These are phyloP conservation scores for Papiliotrema fonsecae DNA, from an alignment of 1,284 basidiomycete genomes.

Conservation along the genomic window DNA sequence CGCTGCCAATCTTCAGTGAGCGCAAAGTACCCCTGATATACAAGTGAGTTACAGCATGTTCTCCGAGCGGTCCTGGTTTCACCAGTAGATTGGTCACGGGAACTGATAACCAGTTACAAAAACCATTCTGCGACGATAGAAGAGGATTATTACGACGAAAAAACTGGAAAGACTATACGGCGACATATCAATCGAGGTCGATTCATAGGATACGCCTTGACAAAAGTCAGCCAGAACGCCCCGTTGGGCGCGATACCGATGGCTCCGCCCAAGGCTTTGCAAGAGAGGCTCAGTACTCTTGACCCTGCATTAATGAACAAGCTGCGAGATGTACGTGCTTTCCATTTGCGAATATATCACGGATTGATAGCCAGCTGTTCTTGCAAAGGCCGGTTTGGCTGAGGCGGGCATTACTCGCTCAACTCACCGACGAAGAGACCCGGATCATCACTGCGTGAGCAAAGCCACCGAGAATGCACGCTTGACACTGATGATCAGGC, in stretches of 20 bases:
- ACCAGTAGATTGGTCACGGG: too few species aligned
- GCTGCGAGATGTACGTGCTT: conserved; percentile 55
- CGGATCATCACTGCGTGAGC: conserved; percentile 13
- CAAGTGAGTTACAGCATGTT: conserved; percentile 13
- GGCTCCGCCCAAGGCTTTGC: conserved; percentile 55
- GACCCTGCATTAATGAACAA: conserved; percentile 58
- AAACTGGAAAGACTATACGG: conserved; percentile 22
- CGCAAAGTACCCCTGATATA: conserved; percentile 26
- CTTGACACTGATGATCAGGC: conserved; percentile 21
- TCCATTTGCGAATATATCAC: conserved; percentile 1
- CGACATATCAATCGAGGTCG: conserved; percentile 34
- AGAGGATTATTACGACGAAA: conserved; percentile 31
- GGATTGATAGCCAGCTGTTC: conserved; percentile 46
- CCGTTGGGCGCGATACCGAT: conserved; percentile 54
- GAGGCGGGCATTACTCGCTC: conserved; percentile 73
- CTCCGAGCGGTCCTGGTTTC: too few species aligned
- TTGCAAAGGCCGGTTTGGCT: conserved; percentile 82
- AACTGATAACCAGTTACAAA: conserved; percentile 14
- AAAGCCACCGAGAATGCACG: conserved; percentile 35
- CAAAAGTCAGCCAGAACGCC: conserved; percentile 20
- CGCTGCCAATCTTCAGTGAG: conserved; percentile 32
- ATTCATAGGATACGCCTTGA: conserved; percentile 17
- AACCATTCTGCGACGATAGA: conserved; percentile 15
- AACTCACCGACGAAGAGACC: conserved; percentile 59
- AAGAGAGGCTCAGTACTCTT: conserved; percentile 49